Base-by-base conservation (phyloP, 768 basidiomycete species). In the Podaxis pistillaris region DNA sequence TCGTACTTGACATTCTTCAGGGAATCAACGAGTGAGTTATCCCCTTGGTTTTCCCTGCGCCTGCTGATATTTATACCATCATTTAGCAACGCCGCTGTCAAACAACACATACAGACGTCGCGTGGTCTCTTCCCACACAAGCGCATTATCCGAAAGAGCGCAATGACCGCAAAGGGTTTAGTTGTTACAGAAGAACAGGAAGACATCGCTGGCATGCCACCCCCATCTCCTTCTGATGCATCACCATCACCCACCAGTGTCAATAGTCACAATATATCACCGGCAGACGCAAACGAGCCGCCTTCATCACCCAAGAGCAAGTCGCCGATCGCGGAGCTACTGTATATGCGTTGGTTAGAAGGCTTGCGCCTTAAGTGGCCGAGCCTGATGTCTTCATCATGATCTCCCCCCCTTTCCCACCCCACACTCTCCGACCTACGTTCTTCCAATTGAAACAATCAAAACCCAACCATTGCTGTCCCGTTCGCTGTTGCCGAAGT, bases 341-440 rank as follows among this genome's bases (percentile, higher is more conserved):
- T 98, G n/a, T 98, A 98, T 73, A 89, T 96, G 83, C 87, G 96
- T 54, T 98, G 96, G 96, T 78, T 98, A 26, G 93, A 97, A 70
- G 95, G 95, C 2, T 76, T 97, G 58, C 89, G 86, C 75, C 79
- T 95, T 70, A 95, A 93, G 73, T 96, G 94, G 94, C 93, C 93
- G 4, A 90, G 81, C 68, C 80, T 92, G 55, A 75, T 79, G 68
- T 82, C 78, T 28, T 71, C 66, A 41, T 67, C 62, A 63, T 65
- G 47, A 41, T 52, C 37, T 12, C 17, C 22, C 46, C 3, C 38
- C 8, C 38, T 40, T 38, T 7, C 26, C 26, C 26, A 28, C 4
- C 26, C 13, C 40, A 12, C 41, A 15, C 6, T 19, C 17, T 5
- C n/a, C 44, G 44, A 46, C 17, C 11, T 24, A 11, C 24, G 49